These are phyloP conservation scores for Sporothrix pallida DNA, from an alignment of 2,329 filamentous ascomycete species.

Conservation along the genomic window DNA sequence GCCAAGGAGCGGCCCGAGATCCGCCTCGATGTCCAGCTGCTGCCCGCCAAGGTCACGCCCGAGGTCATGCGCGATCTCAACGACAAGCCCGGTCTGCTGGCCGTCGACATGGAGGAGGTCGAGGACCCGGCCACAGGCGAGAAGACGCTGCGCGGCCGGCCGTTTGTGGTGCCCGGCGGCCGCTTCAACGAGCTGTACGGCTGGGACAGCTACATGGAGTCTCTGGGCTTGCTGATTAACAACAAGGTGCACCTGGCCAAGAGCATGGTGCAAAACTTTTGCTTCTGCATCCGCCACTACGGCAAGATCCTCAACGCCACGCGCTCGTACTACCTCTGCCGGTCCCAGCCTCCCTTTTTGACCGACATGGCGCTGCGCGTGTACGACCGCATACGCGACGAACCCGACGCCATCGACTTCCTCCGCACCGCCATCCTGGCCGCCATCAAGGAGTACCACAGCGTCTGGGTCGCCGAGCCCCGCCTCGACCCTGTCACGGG, in stretches of 20 bases:
- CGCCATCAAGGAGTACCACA: slow-evolving; percentile 96
- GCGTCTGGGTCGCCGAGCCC: slow-evolving; percentile 81
- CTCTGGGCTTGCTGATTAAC: slow-evolving; percentile 83
- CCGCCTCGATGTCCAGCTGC: slow-evolving; percentile 81
- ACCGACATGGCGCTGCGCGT: slow-evolving; percentile 96
- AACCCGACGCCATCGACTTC: slow-evolving; percentile 80
- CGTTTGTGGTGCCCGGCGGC: slow-evolving; percentile 96
- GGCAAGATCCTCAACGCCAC: slow-evolving; percentile 98
- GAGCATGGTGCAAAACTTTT: slow-evolving; percentile 94
- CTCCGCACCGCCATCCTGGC: slow-evolving; percentile 79
- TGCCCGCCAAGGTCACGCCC: slow-evolving; percentile 78
- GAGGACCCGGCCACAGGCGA: slow-evolving; percentile 70
- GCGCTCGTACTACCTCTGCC: slow-evolving; percentile 89
- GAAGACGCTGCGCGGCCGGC: slow-evolving; percentile 76
- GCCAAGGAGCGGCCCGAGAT: slow-evolving; percentile 81
- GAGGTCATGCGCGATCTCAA: slow-evolving; percentile 85
- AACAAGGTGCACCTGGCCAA: slow-evolving; percentile 87
- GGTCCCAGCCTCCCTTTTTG: slow-evolving; percentile 94
- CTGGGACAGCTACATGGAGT: slow-evolving; percentile 99
- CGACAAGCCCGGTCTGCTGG: slow-evolving; percentile 83
- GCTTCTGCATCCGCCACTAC: slow-evolving; percentile 97
- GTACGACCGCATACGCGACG: slow-evolving; percentile 90
- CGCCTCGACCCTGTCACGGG: slow-evolving; percentile 78
- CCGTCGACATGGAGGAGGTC: slow-evolving; percentile 83
- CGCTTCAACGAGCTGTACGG: slow-evolving; percentile 98